Percentiles rank a stretch among this genome's conserved stretches.
phyloP scores from a whole-genome alignment of 768 basidiomycete genomes.

The Postia placenta region DNA sequence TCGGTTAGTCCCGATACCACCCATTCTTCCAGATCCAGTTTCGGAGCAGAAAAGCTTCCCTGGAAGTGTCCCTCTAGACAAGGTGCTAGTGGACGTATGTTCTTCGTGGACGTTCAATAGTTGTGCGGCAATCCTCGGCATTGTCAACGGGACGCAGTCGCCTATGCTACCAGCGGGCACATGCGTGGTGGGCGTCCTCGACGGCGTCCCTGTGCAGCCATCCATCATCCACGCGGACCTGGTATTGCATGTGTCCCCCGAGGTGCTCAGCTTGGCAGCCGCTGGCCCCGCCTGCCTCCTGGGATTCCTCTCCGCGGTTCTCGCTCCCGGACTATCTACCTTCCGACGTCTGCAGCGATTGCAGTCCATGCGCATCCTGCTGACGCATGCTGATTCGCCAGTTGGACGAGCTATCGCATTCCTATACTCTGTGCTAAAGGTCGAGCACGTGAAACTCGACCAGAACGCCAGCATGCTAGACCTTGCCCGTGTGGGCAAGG shows the following conservation, averaged over 20 bases:
- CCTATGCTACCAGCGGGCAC: not conserved
- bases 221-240: too few species aligned
- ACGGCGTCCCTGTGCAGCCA: not conserved
- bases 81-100: not conserved
- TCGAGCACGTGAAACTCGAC: not conserved
- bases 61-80: not conserved
- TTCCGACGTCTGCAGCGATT: not conserved
- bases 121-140: not conserved
- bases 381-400: constrained; percentile 2
- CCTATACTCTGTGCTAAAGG: not conserved
- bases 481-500: not conserved
- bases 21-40: not conserved
- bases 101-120: not conserved
- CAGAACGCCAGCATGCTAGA: not conserved
- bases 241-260: too few species aligned
- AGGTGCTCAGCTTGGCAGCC: too few species aligned
- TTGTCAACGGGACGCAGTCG: not conserved
- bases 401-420: not conserved
- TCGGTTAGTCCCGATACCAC: constrained; percentile 1
- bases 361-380: not conserved
- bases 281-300: not conserved
- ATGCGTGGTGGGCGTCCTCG: not conserved
- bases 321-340: not conserved
- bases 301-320: not conserved
- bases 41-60: not conserved